phyloP scores from a whole-genome alignment of 73 alveolate species.

The Uronychia binucleata region DNA sequence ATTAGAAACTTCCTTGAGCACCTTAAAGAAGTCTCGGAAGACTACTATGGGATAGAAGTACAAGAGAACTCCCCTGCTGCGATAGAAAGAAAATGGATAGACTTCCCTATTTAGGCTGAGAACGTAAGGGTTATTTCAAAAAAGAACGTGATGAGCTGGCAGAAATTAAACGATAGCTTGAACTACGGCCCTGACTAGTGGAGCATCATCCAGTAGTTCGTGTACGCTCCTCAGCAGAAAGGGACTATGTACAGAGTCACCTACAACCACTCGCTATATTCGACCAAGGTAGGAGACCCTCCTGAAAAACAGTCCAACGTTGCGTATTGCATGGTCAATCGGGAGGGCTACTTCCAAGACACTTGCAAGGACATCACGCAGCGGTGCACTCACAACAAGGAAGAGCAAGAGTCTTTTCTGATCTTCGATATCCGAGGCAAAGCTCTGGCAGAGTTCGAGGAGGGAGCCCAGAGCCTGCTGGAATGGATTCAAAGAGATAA shows the following conservation, averaged over 20 bases:
- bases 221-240: constrained; percentile 21
- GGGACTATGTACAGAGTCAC: constrained; percentile 17
- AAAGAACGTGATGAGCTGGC: constrained; percentile 43
- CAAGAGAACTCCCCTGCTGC: constrained; percentile 24
- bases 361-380: constrained; percentile 1
- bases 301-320: constrained; percentile 5
- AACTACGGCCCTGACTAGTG: constrained; percentile 39
- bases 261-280: constrained; percentile 22
- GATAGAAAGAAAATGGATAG: constrained; percentile 43
- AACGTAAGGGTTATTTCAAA: constrained; percentile 7
- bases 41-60: not conserved
- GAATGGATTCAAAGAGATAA: constrained; percentile 8
- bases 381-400: not conserved
- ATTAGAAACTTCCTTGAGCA: constrained; percentile 39
- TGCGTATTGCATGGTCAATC: not conserved
- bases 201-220: constrained; percentile 24
- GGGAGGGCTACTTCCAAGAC: constrained; percentile 4
- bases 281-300: constrained; percentile 17
- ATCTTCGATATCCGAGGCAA: constrained; percentile 33
- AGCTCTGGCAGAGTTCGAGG: constrained; percentile 19
- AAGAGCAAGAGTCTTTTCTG: constrained; percentile 15
- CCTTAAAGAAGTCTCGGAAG: constrained; percentile 16
- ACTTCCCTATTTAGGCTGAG: constrained; percentile 16
- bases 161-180: constrained; percentile 23
- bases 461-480: not conserved